Conservation (phyloP, 768 basidiomycete species). For the Macrolepiota dolichaula region DNA sequence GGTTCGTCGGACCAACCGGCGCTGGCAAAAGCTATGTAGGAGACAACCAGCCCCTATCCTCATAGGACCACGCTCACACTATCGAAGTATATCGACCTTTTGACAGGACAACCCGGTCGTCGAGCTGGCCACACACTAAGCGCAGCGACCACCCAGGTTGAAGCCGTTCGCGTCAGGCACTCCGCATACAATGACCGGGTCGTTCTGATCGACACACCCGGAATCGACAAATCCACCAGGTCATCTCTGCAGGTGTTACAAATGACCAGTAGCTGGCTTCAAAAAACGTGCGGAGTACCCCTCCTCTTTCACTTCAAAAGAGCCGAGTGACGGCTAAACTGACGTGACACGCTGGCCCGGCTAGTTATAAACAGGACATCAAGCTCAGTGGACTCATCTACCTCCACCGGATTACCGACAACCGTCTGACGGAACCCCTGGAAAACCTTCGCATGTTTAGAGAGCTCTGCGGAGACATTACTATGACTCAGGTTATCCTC, state of each 20-base stretch:
- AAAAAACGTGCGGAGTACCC: not conserved
- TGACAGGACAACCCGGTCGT: constrained; percentile 2
- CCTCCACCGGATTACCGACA: constrained; percentile 13
- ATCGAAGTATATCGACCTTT: constrained; percentile 5
- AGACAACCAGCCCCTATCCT: not conserved
- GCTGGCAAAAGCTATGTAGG: constrained; percentile 9
- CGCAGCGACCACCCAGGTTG: not conserved
- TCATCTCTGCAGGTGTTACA: not conserved
- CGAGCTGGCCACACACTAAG: not conserved
- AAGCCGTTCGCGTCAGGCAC: constrained; percentile 1
- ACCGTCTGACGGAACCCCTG: constrained; percentile 5
- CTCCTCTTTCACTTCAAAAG: not conserved
- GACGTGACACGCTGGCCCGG: not conserved
- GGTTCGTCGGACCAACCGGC: constrained; percentile 5
- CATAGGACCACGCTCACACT: not conserved
- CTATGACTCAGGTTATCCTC: constrained; percentile 12
- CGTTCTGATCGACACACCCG: constrained; percentile 11
- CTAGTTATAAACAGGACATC: constrained; percentile 3
- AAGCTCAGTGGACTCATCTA: constrained; percentile 14
- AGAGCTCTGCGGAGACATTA: constrained; percentile 8
- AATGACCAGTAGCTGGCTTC: constrained; percentile 3
- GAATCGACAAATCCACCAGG: constrained; percentile 4
- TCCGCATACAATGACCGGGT: constrained; percentile 2
- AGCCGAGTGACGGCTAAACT: not conserved
- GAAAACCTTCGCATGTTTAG: constrained; percentile 13